Conservation (phyloP, 139 green algal species). For the Edaphochlamys debaryana region DNA sequence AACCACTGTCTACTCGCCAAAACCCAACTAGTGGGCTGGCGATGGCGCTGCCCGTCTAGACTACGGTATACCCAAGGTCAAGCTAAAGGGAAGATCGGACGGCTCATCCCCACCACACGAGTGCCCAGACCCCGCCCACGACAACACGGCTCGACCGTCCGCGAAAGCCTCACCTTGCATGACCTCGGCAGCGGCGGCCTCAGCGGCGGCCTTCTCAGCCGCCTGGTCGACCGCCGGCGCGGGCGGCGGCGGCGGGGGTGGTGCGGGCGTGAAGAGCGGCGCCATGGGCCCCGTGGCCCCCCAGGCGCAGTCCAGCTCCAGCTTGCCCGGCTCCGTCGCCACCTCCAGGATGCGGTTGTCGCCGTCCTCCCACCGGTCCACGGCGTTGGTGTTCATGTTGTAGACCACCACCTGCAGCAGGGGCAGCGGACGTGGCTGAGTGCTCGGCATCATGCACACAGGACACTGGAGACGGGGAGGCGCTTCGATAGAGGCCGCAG, state of each 20-base stretch:
- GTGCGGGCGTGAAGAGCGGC: background rate
- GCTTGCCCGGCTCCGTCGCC: background rate
- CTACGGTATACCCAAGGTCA: background rate
- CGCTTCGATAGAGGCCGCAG: too few species aligned
- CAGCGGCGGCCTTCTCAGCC: background rate
- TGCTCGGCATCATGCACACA: too few species aligned
- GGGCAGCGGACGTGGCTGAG: too few species aligned
- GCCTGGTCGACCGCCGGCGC: background rate
- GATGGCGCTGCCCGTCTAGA: too few species aligned
- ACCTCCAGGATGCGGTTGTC: conserved; percentile 27
- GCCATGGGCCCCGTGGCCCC: conserved; percentile 16
- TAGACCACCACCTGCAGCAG: conserved; percentile 14
- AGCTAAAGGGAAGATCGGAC: too few species aligned
- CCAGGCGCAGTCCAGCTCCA: conserved; percentile 13
- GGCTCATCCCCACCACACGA: too few species aligned
- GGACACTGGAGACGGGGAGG: background rate
- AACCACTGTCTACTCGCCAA: too few species aligned
- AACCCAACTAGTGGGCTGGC: too few species aligned
- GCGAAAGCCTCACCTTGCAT: background rate
- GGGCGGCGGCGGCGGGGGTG: background rate
- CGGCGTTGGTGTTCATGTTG: background rate
- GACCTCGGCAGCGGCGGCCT: too few species aligned
- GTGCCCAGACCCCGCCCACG: too few species aligned
- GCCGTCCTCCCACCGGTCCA: conserved; percentile 38
- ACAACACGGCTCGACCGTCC: background rate